phyloP scores from a whole-genome alignment of 768 basidiomycete species.

The Scleroderma citrinum region DNA sequence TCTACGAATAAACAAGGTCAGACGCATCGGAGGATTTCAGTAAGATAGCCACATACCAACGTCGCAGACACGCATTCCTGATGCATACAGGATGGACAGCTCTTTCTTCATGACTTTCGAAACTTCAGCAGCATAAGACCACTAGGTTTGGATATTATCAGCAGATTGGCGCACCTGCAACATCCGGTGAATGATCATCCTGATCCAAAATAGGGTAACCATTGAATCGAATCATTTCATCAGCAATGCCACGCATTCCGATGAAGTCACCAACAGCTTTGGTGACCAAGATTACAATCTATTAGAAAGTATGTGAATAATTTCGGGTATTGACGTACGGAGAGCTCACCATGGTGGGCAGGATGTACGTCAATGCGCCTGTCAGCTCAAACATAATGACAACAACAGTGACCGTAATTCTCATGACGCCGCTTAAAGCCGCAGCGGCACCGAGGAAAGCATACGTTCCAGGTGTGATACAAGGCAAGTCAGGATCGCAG shows the following conservation, averaged over 20 bases:
- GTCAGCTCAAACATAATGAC: conserved; percentile 99
- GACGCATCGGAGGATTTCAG: neutral
- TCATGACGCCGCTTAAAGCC: conserved; percentile 91
- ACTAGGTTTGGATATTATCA: neutral
- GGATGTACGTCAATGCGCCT: conserved; percentile 92
- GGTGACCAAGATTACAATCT: conserved; percentile 96
- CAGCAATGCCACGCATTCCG: conserved; percentile 91
- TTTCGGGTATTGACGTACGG: conserved; percentile 1
- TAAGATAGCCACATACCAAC: conserved; percentile 52
- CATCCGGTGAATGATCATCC: conserved; percentile 88
- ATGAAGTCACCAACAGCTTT: conserved; percentile 96
- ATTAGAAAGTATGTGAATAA: conserved; percentile 10
- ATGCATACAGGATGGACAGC: conserved; percentile 62
- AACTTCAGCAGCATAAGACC: conserved; percentile 40
- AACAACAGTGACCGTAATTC: conserved; percentile 95
- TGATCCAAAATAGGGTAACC: conserved; percentile 97
- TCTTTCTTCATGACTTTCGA: conserved; percentile 87
- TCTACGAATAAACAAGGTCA: conserved; percentile 43
- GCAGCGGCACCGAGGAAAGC: conserved; percentile 97
- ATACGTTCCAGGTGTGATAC: conserved; percentile 98
- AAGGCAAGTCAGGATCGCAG: conserved; percentile 88
- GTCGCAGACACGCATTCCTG: conserved; percentile 70
- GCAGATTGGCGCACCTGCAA: conserved; percentile 57
- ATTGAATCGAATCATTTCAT: conserved; percentile 95
- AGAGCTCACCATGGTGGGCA: conserved; percentile 87